Percentiles rank a stretch among this genome's conserved stretches.
Evolutionary conservation across 306 rosid genomes (phyloP).

Genomic region (Canavalia ensiformis): DNA sequence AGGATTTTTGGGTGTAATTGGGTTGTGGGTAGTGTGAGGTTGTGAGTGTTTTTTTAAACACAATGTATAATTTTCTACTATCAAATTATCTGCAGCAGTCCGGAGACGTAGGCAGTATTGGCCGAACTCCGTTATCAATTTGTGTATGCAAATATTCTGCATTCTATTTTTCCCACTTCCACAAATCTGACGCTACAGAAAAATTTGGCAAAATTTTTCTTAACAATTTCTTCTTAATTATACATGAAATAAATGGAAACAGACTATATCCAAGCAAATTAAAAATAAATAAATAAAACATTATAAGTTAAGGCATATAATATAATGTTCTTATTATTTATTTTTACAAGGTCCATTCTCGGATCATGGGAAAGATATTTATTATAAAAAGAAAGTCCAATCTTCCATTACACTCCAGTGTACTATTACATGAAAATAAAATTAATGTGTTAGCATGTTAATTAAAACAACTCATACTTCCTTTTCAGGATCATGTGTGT

Average conservation of each 20-base stretch:
- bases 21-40: too few species aligned
- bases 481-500: conserved; percentile 70
- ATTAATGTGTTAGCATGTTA: background rate
- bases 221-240: background rate
- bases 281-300: background rate
- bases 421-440: background rate
- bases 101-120: too few species aligned
- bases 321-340: background rate
- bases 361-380: background rate
- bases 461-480: background rate
- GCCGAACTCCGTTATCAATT: too few species aligned
- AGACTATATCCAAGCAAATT: background rate
- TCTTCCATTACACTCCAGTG: background rate
- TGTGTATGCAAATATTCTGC: too few species aligned
- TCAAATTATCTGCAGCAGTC: too few species aligned
- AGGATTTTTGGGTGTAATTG: too few species aligned
- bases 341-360: background rate
- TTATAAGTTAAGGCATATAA: background rate
- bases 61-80: too few species aligned
- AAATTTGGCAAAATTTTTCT: too few species aligned
- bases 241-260: background rate
- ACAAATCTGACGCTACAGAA: too few species aligned
- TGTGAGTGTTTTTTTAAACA: too few species aligned
- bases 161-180: too few species aligned
- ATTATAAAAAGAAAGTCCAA: background rate